Evolutionary conservation across 75 land plant species (phyloP), one percentile per base, ranked within the genome.

Genomic region (Pinus albicaulis): DNA sequence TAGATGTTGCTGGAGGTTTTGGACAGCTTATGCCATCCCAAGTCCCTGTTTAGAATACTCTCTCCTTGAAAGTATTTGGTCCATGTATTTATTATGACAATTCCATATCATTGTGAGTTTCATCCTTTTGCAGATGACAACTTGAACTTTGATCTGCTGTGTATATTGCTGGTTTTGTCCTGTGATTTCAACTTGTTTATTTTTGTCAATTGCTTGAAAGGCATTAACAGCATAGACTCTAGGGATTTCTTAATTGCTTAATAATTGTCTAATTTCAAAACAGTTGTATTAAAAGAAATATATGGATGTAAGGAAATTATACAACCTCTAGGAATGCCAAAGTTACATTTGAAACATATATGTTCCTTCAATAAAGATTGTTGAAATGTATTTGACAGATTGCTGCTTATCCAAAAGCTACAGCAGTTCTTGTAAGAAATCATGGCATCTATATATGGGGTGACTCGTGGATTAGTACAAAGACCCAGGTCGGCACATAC

Each of bases 371-470:
- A 38, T 68, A 59, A 52, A 24, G 59, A 52, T 52, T 1, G 31
- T 48, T 73, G 28, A 75, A 31, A 31, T 34, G 19, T 23, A 17
- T 26, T n/a, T 83, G 52, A 44, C 83, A 98, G 99, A 95, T 98
- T 61, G 87, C 80, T 72, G 98, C 99, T 57, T 98, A 98, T 82
- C 99, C 99, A 69, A 95, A 91, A 82, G 71, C 92, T 36, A 98
- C 99, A 17, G 99, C 99, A 70, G 99, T 98, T 55, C 90, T 98
- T 74, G 99, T 98, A 36, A 89, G 99, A 28, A 98, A 98, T 79
- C 99, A 98, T 86, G 99, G 99, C 20, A 91, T 98, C 56, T 98
- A 98, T 83, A 80, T 98, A 36, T 98, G 99, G 99, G 99, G 99
- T 60, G 99, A 98, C 74, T 89, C 99, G 14, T 98, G 99, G 99